phyloP scores from a whole-genome alignment of 495 filamentous ascomycete genomes.

The Podospora tetraspora region DNA sequence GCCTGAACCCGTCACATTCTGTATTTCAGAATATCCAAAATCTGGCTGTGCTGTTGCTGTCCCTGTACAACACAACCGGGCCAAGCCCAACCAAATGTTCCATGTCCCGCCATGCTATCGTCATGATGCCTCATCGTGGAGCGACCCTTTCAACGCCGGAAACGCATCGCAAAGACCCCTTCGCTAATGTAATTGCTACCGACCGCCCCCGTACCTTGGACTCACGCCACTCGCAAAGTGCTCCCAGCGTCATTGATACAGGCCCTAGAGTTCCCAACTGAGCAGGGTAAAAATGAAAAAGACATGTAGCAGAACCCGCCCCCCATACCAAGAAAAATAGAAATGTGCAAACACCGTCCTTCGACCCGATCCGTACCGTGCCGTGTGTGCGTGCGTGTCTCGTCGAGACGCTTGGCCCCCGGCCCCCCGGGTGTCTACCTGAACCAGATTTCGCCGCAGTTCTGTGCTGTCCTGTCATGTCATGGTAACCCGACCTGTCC shows the following conservation, averaged over 20 bases:
- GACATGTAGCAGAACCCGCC: neutral
- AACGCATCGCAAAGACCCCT: neutral
- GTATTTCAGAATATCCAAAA: neutral
- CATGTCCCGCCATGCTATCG: neutral
- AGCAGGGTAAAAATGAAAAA: neutral
- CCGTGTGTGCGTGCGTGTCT: neutral
- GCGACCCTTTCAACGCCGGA: neutral
- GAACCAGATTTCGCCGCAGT: constrained; percentile 13
- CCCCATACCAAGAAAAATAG: neutral
- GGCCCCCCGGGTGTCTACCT: constrained; percentile 14
- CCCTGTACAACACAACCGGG: neutral
- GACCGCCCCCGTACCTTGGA: neutral
- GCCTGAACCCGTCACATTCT: neutral
- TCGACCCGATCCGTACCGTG: neutral
- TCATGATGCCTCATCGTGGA: neutral
- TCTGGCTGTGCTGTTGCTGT: neutral
- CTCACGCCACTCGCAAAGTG: neutral
- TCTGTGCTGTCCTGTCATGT: neutral
- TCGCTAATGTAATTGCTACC: neutral
- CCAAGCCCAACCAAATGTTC: neutral
- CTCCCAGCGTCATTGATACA: neutral
- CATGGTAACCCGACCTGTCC: neutral
- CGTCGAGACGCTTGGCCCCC: neutral
- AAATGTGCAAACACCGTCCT: neutral
- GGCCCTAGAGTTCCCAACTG: neutral